Evolutionary conservation across 2,329 filamentous ascomycete species (phyloP).

Genomic region (Erysiphe pulchra): DNA sequence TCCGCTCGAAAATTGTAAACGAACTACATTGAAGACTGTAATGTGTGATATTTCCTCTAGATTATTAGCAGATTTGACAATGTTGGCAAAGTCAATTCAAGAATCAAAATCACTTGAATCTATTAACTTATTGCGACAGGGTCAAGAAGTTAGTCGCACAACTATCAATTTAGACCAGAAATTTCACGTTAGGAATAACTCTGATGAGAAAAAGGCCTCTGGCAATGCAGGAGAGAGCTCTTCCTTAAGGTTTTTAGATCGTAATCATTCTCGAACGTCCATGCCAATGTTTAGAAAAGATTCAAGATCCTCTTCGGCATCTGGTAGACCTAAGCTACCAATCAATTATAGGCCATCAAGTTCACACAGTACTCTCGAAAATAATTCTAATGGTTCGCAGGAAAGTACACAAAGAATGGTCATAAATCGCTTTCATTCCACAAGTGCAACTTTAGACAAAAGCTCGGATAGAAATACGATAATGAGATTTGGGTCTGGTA

Average conservation of each 20-base stretch:
- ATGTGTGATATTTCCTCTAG: constrained; percentile 57
- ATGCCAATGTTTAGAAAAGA: constrained; percentile 32
- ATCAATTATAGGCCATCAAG: constrained; percentile 6
- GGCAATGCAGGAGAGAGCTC: constrained; percentile 26
- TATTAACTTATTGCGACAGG: constrained; percentile 24
- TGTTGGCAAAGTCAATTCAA: constrained; percentile 46
- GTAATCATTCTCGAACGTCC: constrained; percentile 46
- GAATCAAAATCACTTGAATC: constrained; percentile 53
- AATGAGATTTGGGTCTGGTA: constrained; percentile 45
- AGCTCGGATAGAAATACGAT: constrained; percentile 29
- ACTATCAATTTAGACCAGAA: constrained; percentile 14
- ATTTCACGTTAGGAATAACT: constrained; percentile 21
- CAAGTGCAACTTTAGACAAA: constrained; percentile 6
- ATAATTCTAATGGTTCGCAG: constrained; percentile 4
- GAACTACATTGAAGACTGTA: constrained; percentile 57
- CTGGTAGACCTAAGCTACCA: constrained; percentile 15
- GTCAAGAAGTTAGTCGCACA: constrained; percentile 14
- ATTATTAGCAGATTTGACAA: constrained; percentile 50
- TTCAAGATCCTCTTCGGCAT: constrained; percentile 6
- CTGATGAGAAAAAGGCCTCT: constrained; percentile 27
- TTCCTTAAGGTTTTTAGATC: constrained; percentile 27
- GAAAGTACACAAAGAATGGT: constrained; percentile 4
- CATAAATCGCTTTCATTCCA: constrained; percentile 6
- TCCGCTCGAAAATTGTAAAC: constrained; percentile 36
- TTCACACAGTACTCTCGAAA: constrained; percentile 8